Evolutionary conservation across 1,284 basidiomycete species (phyloP).

Genomic region (Microstroma glucosiphilum): DNA sequence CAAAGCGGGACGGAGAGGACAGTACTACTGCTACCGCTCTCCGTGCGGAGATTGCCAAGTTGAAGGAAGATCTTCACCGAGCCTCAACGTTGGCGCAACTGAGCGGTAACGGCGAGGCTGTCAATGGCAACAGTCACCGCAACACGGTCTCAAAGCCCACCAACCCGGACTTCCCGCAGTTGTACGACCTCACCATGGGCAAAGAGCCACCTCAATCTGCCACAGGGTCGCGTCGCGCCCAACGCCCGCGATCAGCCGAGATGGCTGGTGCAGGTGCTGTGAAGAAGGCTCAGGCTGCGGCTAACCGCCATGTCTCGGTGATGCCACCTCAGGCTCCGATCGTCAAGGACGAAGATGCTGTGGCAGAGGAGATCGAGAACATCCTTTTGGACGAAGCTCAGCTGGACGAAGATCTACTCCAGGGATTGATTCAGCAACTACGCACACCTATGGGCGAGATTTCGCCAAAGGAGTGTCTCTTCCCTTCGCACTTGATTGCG

Average conservation of each 20-base stretch:
- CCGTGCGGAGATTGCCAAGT: constrained; percentile 79
- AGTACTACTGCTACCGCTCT: constrained; percentile 76
- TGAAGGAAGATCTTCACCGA: constrained; percentile 91
- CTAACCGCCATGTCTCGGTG: constrained; percentile 82
- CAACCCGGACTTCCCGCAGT: not conserved
- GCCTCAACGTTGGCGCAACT: constrained; percentile 62
- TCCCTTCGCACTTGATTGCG: constrained; percentile 98
- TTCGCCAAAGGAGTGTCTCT: constrained; percentile 91
- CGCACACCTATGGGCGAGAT: constrained; percentile 90
- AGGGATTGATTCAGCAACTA: constrained; percentile 80
- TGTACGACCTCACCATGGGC: constrained; percentile 9
- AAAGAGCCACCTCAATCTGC: not conserved
- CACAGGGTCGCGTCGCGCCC: constrained; percentile 3
- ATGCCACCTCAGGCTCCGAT: constrained; percentile 49
- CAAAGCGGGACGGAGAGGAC: constrained; percentile 61
- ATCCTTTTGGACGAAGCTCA: constrained; percentile 81
- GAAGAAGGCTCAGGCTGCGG: constrained; percentile 51
- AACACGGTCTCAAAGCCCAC: constrained; percentile 11
- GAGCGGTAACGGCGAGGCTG: constrained; percentile 1
- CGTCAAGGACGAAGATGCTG: constrained; percentile 64
- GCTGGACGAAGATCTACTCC: constrained; percentile 87
- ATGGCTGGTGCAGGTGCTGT: not conserved
- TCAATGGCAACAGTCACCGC: not conserved
- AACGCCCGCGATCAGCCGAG: constrained; percentile 7
- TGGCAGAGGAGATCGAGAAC: constrained; percentile 71